Base-by-base conservation (phyloP, 805 yeast genomes). In the Lipomyces kockii region DNA sequence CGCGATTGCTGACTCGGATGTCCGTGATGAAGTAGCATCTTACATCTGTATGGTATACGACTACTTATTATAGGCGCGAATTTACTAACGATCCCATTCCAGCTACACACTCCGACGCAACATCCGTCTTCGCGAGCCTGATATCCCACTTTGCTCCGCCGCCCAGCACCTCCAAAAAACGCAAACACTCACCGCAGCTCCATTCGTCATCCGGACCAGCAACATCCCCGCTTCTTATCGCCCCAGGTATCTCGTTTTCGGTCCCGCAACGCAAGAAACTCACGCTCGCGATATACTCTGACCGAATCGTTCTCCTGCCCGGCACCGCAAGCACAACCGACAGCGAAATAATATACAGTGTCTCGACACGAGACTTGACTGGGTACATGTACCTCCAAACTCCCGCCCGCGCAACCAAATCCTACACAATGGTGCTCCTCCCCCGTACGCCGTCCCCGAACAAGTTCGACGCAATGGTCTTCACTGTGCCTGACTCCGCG, bases 221-320 rank as follows among this genome's bases (percentile, higher is more conserved):
- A 20, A n/a, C 57, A 3, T 1, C 52, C 6, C 63, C 63, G 29
- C 52, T 63, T 11, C 63, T 68, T 29, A 52, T 57, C 37, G 55
- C 69, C 12, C 68, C 63, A 14, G 66, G 62, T 27, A 52, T 72
- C 22, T 71, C 74, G 12, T 69, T 72, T 34, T 60, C 71, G 32
- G 65, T 64, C 22, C 74, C 74, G 6, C 67, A 59, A 52, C 72
- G 74, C 56, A 71, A 71, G 62, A 72, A 72, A 61, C 62, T 63
- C 51, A 43, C 74, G 6, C 32, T 72, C 8, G 63, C 61, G 2
- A 27, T 71, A 29, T 62, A 51, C 53, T n/a, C 52, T 17, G 70
- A 69, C 54, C 63, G 57, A 22, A 17, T 64, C 29, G 14, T 58
- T 2, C 59, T 64, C 17, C 60, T 67, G n/a, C 66, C 68, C 2